Evolutionary conservation across 352 stramenopile genomes (phyloP).

Genomic region (Peronosclerospora sorghi): DNA sequence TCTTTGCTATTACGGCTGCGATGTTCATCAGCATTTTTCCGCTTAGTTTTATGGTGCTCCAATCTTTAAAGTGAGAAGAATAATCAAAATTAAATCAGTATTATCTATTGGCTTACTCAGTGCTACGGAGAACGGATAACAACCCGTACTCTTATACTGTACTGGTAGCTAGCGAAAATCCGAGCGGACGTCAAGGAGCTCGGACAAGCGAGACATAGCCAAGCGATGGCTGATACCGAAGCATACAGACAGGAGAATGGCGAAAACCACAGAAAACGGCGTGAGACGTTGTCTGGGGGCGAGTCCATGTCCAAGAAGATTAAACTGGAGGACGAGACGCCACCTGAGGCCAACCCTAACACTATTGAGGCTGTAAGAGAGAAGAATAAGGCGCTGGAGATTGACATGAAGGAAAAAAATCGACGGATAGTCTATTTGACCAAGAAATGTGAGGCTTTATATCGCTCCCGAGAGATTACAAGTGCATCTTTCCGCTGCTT

Average conservation of each 20-base stretch:
- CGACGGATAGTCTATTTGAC: conserved; percentile 56
- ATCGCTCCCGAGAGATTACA: conserved; percentile 34
- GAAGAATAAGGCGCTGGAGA: conserved; percentile 61
- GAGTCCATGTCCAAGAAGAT: conserved; percentile 44
- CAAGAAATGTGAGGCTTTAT: conserved; percentile 60
- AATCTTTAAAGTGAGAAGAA: conserved; percentile 12
- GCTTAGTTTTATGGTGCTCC: conserved; percentile 18
- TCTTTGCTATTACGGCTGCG: conserved; percentile 20
- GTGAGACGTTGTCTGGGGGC: conserved; percentile 15
- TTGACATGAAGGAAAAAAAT: conserved; percentile 77
- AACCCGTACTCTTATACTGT: neutral
- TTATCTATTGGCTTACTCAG: conserved; percentile 4
- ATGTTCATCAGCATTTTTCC: conserved; percentile 27
- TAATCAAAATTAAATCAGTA: conserved; percentile 8
- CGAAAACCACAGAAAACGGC: conserved; percentile 29
- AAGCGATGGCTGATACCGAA: conserved; percentile 20
- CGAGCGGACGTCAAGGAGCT: conserved; percentile 7
- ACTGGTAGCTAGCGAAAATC: conserved; percentile 14
- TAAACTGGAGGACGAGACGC: conserved; percentile 47
- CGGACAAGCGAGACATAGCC: conserved; percentile 1
- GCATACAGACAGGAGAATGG: conserved; percentile 18
- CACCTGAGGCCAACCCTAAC: conserved; percentile 62
- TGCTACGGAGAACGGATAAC: neutral
- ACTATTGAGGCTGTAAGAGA: conserved; percentile 62
- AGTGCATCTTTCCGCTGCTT: conserved; percentile 46